phyloP scores from a whole-genome alignment of 495 filamentous ascomycete genomes.

The Niebla homalea region DNA sequence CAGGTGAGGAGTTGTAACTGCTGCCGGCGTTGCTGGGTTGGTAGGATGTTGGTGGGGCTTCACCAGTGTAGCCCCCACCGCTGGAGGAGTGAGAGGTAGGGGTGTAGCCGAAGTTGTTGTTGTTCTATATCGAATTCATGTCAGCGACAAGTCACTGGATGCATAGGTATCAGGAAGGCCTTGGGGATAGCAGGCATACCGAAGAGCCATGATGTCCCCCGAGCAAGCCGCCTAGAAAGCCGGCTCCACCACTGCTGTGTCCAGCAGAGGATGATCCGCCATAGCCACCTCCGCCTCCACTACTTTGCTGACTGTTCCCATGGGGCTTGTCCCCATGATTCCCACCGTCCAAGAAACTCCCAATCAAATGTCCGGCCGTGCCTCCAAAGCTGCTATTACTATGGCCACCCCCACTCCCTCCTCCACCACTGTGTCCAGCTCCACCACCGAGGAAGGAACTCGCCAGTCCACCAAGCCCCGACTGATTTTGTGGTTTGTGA shows the following conservation, averaged over 20 bases:
- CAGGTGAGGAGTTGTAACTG: slow-evolving; percentile 5
- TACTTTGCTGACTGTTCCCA: slow-evolving; percentile 15
- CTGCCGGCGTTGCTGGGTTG: slow-evolving; percentile 14
- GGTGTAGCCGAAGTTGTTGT: slow-evolving; percentile 23
- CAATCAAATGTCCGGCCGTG: slow-evolving; percentile 23
- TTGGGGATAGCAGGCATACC: slow-evolving; percentile 14
- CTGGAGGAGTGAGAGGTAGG: slow-evolving; percentile 17
- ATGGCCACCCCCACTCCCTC: slow-evolving; percentile 6
- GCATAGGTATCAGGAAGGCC: slow-evolving; percentile 24
- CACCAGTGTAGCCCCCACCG: slow-evolving; percentile 23
- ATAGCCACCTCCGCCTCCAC: slow-evolving; percentile 7
- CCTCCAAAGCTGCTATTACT: slow-evolving; percentile 15
- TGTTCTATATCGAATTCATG: slow-evolving; percentile 2
- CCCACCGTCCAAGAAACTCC: slow-evolving; percentile 22
- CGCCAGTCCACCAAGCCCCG: slow-evolving; percentile 24
- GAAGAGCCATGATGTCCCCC: slow-evolving; percentile 5
- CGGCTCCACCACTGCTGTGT: slow-evolving; percentile 5
- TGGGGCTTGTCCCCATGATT: slow-evolving; percentile 19
- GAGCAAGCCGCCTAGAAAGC: background rate
- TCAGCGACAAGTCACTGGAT: background rate
- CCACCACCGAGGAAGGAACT: slow-evolving; percentile 26
- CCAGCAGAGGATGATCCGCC: slow-evolving; percentile 12
- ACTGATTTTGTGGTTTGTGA: slow-evolving; percentile 19
- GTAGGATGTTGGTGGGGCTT: slow-evolving; percentile 27
- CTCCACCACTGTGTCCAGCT: slow-evolving; percentile 13